Evolutionary conservation across 1,284 basidiomycete species (phyloP).

Genomic region (Phaffia rhodozyma): DNA sequence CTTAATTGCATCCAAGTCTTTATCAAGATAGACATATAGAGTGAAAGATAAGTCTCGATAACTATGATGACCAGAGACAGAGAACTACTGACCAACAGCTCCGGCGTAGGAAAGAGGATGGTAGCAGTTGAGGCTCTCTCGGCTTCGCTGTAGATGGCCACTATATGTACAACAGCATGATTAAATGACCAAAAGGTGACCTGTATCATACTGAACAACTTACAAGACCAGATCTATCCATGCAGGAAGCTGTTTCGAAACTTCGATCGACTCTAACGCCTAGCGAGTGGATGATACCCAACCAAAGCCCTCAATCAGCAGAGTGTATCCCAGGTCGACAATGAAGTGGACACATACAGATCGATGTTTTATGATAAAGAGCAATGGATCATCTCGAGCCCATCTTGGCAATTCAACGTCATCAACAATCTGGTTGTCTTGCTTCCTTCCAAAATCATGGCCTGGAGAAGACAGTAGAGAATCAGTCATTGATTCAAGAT

Average conservation of each 20-base stretch:
- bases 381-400: slow-evolving; percentile 70
- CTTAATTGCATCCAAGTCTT: slow-evolving; percentile 71
- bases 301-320: background rate
- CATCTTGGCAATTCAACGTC: slow-evolving; percentile 76
- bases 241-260: slow-evolving; percentile 68
- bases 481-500: slow-evolving; percentile 8
- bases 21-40: background rate
- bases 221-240: slow-evolving; percentile 80
- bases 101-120: slow-evolving; percentile 93
- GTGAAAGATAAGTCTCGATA: slow-evolving; percentile 1
- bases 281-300: slow-evolving; percentile 25
- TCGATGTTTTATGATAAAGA: slow-evolving; percentile 74
- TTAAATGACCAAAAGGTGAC: background rate
- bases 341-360: slow-evolving; percentile 39
- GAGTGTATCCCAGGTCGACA: background rate
- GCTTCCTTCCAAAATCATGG: slow-evolving; percentile 72
- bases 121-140: slow-evolving; percentile 69
- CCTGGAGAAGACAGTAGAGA: slow-evolving; percentile 42
- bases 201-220: slow-evolving; percentile 38
- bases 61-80: background rate
- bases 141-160: slow-evolving; percentile 71
- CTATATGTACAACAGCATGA: background rate
- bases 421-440: slow-evolving; percentile 71
- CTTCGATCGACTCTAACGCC: slow-evolving; percentile 82
- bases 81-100: slow-evolving; percentile 50